A percentile compares a stretch with the other conserved stretches of the same genome.
Conservation (phyloP, 768 basidiomycete genomes). For the Podaxis sp. region DNA sequence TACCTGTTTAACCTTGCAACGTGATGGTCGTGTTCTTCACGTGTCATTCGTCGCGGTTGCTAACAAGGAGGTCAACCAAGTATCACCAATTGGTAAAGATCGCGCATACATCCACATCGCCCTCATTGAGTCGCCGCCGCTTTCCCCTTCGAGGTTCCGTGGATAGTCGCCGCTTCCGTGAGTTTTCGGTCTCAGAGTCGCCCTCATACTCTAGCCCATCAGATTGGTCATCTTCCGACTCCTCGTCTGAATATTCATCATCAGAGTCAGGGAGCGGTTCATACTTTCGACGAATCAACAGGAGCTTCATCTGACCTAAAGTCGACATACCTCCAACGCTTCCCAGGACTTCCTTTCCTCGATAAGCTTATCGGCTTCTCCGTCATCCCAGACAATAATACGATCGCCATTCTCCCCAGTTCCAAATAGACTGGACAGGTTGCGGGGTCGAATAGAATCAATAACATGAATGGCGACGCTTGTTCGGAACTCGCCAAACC, state of each 20-base stretch:
- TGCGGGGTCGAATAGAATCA: slow-evolving; percentile 90
- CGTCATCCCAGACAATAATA: slow-evolving; percentile 93
- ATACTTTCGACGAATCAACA: slow-evolving; percentile 46
- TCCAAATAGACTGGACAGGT: slow-evolving; percentile 83
- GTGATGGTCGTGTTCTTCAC: slow-evolving; percentile 68
- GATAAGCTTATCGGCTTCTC: slow-evolving; percentile 66
- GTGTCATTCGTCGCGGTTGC: slow-evolving; percentile 58
- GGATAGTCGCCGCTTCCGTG: slow-evolving; percentile 35
- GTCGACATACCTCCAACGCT: slow-evolving; percentile 65
- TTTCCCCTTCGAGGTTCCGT: slow-evolving; percentile 38
- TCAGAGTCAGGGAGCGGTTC: slow-evolving; percentile 77
- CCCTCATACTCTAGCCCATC: slow-evolving; percentile 44
- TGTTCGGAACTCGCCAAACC: slow-evolving; percentile 73
- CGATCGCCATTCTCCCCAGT: slow-evolving; percentile 64
- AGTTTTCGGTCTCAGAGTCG: slow-evolving; percentile 43
- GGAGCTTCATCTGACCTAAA: slow-evolving; percentile 1
- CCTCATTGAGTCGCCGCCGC: slow-evolving; percentile 55
- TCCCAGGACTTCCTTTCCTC: slow-evolving; percentile 85
- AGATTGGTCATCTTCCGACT: slow-evolving; percentile 44
- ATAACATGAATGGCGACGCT: slow-evolving; percentile 85
- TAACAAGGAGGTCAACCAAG: slow-evolving; percentile 23
- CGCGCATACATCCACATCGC: slow-evolving; percentile 27
- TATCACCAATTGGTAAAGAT: neutral
- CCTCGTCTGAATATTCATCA: slow-evolving; percentile 53
- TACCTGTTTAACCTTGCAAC: slow-evolving; percentile 72